A percentile compares a stretch with the other conserved stretches of the same genome.
phyloP scores from a whole-genome alignment of 257 asterid species.

The Datura wrightii region DNA sequence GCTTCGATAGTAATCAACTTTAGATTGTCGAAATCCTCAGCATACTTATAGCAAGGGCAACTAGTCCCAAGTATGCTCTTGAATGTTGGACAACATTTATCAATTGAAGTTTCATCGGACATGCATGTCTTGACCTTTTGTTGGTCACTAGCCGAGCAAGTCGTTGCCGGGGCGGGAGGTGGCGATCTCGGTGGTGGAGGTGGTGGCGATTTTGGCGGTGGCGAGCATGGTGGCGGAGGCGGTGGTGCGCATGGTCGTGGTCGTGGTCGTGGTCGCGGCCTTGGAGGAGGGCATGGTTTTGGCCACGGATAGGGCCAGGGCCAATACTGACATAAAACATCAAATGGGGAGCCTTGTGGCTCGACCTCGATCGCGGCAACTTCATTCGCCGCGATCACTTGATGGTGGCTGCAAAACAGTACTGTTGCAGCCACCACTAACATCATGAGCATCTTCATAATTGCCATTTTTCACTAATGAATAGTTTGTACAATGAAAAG shows the following conservation, averaged over 20 bases:
- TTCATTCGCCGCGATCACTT: not conserved
- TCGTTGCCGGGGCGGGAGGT: not conserved
- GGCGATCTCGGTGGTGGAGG: not conserved
- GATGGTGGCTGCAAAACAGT: not conserved
- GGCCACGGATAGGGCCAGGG: not conserved
- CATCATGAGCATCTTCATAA: not conserved
- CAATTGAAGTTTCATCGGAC: not conserved
- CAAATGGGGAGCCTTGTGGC: not conserved
- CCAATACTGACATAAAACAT: not conserved
- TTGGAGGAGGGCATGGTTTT: not conserved
- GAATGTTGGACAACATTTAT: not conserved
- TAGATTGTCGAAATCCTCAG: not conserved
- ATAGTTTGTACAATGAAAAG: not conserved
- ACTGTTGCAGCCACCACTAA: conserved; percentile 1
- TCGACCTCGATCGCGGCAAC: not conserved
- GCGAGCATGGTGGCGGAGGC: not conserved
- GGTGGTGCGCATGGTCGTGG: not conserved
- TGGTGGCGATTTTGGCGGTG: not conserved
- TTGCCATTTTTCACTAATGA: not conserved
- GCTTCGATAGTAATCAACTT: not conserved
- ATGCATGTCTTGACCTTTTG: not conserved
- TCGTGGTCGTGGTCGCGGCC: not conserved
- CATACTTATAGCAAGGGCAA: conserved; percentile 25
- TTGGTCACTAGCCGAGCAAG: conserved; percentile 8
- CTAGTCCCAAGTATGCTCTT: not conserved